A percentile compares a stretch with the other conserved stretches of the same genome.
Evolutionary conservation across 441 rosid species (phyloP).

Genomic region (Pelargonium fulgidum): DNA sequence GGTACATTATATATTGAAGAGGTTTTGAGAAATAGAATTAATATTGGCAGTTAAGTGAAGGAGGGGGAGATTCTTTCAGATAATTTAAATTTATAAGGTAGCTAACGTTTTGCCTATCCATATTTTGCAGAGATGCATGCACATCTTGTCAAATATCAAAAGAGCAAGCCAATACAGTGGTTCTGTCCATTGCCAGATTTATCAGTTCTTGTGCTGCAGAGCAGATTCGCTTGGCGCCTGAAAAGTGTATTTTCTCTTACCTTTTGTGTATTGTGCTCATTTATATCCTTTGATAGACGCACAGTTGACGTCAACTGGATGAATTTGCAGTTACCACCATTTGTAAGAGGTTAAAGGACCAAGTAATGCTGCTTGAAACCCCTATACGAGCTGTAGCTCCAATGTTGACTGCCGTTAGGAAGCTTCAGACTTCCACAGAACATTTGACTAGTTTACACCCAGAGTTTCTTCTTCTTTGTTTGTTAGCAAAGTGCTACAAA

Average conservation of each 20-base stretch:
- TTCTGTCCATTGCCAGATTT: conserved; percentile 47
- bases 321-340: conserved; percentile 49
- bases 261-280: background rate
- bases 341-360: conserved; percentile 83
- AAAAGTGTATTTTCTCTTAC: conserved; percentile 48
- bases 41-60: too few relatives aligned
- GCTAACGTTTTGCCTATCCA: background rate
- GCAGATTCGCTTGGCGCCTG: conserved; percentile 70
- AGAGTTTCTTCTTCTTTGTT: conserved; percentile 79
- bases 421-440: conserved; percentile 63
- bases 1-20: background rate
- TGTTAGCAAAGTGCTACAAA: conserved; percentile 66
- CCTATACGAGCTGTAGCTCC: conserved; percentile 77
- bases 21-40: too few relatives aligned
- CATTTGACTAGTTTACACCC: conserved; percentile 87
- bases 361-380: conserved; percentile 48
- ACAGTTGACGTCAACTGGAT: conserved; percentile 17
- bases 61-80: too few relatives aligned
- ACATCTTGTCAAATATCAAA: conserved; percentile 42
- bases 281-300: background rate
- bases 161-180: conserved; percentile 43
- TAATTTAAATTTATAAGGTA: background rate
- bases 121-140: conserved; percentile 56
- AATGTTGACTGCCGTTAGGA: conserved; percentile 55
- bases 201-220: conserved; percentile 52